Conservation (phyloP, 441 rosid species). For the Jatropha podagrica region DNA sequence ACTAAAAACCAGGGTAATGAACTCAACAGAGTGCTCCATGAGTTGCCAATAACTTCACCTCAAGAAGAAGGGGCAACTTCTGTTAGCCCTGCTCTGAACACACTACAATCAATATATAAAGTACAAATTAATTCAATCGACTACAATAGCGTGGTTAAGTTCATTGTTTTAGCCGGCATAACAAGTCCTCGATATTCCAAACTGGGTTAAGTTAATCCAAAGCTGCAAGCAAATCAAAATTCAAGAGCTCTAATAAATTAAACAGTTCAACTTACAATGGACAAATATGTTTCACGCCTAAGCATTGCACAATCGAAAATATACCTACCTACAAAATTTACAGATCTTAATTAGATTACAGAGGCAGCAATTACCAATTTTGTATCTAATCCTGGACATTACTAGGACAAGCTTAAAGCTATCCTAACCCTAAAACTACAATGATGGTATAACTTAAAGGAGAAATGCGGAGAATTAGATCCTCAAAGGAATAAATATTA, state of each 20-base stretch:
- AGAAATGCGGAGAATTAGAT: constrained; percentile 20
- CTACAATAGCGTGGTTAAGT: neutral
- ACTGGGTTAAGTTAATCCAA: neutral
- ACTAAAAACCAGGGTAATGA: no score
- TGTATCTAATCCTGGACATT: neutral
- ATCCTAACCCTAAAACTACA: constrained; percentile 19
- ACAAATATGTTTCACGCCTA: constrained; percentile 3
- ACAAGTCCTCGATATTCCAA: neutral
- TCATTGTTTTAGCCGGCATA: neutral
- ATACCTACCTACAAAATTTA: constrained; percentile 26
- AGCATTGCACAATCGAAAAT: neutral
- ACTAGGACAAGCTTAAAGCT: neutral
- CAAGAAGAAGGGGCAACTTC: no score
- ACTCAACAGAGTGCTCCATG: no score
- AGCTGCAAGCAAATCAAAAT: neutral
- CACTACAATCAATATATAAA: no score
- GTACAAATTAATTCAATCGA: no score
- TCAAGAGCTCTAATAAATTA: neutral
- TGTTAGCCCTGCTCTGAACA: no score
- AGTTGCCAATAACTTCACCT: no score
- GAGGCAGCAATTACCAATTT: neutral
- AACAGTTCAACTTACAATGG: neutral
- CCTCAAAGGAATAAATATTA: constrained; percentile 18
- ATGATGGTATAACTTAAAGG: constrained; percentile 11
- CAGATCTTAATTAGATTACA: constrained; percentile 21